Evolutionary conservation across 257 asterid species (phyloP).

Genomic region (Coffea canephora): DNA sequence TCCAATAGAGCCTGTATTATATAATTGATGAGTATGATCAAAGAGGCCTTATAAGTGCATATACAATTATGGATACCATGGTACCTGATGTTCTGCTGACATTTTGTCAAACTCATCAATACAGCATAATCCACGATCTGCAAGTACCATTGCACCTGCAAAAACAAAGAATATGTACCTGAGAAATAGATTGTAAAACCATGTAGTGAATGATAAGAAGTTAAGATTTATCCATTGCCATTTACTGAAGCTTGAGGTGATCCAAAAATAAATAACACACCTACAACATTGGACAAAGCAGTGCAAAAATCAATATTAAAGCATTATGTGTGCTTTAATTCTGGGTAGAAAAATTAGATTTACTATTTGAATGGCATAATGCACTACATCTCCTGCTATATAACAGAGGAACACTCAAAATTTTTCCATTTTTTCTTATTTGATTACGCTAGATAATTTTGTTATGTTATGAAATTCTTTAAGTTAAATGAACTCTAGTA

Average conservation of each 20-base stretch:
- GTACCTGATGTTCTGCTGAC: constrained; percentile 97
- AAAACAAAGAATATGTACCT: constrained; percentile 14
- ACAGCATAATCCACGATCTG: constrained; percentile 95
- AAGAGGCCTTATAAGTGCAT: constrained; percentile 17
- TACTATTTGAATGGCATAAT: background rate
- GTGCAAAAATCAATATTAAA: background rate
- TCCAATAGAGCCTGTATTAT: constrained; percentile 74
- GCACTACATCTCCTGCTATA: background rate
- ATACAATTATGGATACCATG: constrained; percentile 17
- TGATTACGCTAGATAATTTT: background rate
- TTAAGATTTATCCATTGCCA: background rate
- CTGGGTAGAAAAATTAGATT: background rate
- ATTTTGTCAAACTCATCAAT: constrained; percentile 97
- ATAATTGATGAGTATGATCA: constrained; percentile 24
- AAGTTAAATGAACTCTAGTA: background rate
- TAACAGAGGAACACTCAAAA: background rate
- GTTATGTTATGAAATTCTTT: background rate
- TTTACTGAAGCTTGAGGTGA: background rate
- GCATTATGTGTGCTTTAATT: background rate
- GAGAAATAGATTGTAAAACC: constrained; percentile 12
- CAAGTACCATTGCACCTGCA: constrained; percentile 98
- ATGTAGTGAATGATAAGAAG: background rate
- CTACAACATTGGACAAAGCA: background rate
- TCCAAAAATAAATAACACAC: background rate
- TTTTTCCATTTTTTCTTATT: background rate